Base-by-base conservation (phyloP, 1,284 basidiomycete genomes). In the Tylopilus sp. region DNA sequence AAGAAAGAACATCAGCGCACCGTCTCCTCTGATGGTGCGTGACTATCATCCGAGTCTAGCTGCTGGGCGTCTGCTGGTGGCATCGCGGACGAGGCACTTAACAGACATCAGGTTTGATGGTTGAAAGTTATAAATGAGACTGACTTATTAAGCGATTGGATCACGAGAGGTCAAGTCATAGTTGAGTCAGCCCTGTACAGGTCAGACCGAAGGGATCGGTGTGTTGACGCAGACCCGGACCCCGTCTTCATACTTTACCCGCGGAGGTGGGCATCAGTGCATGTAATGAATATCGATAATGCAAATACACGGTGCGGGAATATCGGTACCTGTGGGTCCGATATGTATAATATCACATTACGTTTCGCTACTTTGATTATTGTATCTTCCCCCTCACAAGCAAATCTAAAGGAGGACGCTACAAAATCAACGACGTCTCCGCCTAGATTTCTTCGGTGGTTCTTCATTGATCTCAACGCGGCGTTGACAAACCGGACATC, bases 401-500 rank as follows among this genome's bases (percentile, higher is more conserved):
- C 40, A 47, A 53, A 41, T 44, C 42, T 28, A 31, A 25, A 25
- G 25, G 38, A 44, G 16, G 33, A 41, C 34, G 31, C 48, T 43
- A 49, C 39, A 28, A 25, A 41, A 41, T 64, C 52, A 65, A 45
- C 36, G 56, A 33, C 55, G 61, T 47, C 67, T 53, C 39, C 63
- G 66, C 46, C 53, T 61, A 12, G 64, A 55, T 50, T 66, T 69
- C 56, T 66, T 71, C 30, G 52, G 52, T 38, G 55, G 56, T 39
- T 61, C 55, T 33, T 70, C 67, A 9, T 71, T 68, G 23, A 74
- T 58, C 48, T 77, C 72, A 28, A 81, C 85, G 19, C 79, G 72
- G 30, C 79, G 71, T 62, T 89, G 86, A 59, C 86, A 89, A 15
- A 84, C 78, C 10, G 86, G 86, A 71, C 86, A 89, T 29, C 86